These are phyloP conservation scores for Omphalotus guepiniiformis DNA, from an alignment of 768 basidiomycete species.

Conservation along the genomic window DNA sequence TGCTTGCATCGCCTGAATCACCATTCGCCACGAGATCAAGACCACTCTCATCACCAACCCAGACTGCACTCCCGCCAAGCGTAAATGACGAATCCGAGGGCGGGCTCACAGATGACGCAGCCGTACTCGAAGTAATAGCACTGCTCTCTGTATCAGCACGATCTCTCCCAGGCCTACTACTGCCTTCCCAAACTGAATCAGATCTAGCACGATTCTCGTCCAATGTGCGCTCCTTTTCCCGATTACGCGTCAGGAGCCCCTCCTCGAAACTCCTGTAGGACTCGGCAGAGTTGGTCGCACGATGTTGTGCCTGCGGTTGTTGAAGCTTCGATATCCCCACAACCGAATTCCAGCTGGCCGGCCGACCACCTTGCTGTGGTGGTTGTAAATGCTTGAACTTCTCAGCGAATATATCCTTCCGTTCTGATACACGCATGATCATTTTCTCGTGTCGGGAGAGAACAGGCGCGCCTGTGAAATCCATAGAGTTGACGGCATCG, in stretches of 20 bases:
- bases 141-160: conserved; percentile 37
- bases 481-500: conserved; percentile 90
- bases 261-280: conserved; percentile 73
- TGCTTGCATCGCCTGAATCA: conserved; percentile 31
- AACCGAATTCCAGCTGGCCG: background rate
- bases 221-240: background rate
- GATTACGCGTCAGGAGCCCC: conserved; percentile 46
- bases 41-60: conserved; percentile 75
- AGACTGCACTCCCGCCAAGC: conserved; percentile 81
- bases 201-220: conserved; percentile 30
- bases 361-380: background rate
- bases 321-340: conserved; percentile 7
- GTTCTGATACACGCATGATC: conserved; percentile 84
- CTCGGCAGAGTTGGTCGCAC: conserved; percentile 51
- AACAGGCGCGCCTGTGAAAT: conserved; percentile 71
- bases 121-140: conserved; percentile 24
- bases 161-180: conserved; percentile 22
- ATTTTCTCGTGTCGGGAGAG: conserved; percentile 82
- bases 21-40: conserved; percentile 46
- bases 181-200: conserved; percentile 24
- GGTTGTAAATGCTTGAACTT: conserved; percentile 49
- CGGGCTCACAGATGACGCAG: conserved; percentile 28
- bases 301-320: conserved; percentile 31
- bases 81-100: no score
- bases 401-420: conserved; percentile 89